Evolutionary conservation across 805 yeast species (phyloP).

Genomic region (Ogataea corticis): DNA sequence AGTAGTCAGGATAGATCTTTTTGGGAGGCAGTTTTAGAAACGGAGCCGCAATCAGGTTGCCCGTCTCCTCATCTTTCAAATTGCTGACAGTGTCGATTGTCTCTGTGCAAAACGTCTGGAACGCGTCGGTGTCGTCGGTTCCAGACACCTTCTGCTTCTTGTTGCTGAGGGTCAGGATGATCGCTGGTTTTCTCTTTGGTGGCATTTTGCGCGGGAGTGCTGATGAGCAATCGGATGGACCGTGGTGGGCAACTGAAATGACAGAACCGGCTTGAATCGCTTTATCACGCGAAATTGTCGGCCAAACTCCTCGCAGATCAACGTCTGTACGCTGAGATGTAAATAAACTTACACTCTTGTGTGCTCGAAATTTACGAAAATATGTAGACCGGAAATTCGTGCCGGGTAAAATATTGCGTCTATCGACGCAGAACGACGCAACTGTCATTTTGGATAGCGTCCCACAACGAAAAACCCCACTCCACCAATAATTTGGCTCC

Average conservation of each 20-base stretch:
- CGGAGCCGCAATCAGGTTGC: conserved; percentile 41
- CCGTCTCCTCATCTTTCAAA: conserved; percentile 36
- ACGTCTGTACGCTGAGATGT: no score
- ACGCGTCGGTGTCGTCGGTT: conserved; percentile 19
- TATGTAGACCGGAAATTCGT: neutral
- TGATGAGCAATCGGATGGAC: no score
- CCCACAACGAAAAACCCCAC: neutral
- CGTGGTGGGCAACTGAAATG: no score
- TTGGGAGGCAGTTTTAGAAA: conserved; percentile 74
- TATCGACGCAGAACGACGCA: neutral
- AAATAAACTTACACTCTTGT: no score
- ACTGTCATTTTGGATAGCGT: neutral
- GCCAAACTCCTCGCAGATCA: no score
- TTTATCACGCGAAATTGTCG: no score
- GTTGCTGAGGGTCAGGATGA: conserved; percentile 14
- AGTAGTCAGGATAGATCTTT: conserved; percentile 79
- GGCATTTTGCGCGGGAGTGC: conserved; percentile 21
- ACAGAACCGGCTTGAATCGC: no score
- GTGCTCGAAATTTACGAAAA: neutral
- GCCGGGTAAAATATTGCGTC: conserved; percentile 3
- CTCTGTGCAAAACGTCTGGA: conserved; percentile 32
- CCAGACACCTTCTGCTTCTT: conserved; percentile 19
- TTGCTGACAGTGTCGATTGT: conserved; percentile 36
- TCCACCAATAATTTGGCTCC: neutral
- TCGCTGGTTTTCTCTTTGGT: conserved; percentile 22